Percentiles rank a stretch among this genome's conserved stretches.
Evolutionary conservation across 768 basidiomycete species (phyloP).

Genomic region (Tulasnella sp.): DNA sequence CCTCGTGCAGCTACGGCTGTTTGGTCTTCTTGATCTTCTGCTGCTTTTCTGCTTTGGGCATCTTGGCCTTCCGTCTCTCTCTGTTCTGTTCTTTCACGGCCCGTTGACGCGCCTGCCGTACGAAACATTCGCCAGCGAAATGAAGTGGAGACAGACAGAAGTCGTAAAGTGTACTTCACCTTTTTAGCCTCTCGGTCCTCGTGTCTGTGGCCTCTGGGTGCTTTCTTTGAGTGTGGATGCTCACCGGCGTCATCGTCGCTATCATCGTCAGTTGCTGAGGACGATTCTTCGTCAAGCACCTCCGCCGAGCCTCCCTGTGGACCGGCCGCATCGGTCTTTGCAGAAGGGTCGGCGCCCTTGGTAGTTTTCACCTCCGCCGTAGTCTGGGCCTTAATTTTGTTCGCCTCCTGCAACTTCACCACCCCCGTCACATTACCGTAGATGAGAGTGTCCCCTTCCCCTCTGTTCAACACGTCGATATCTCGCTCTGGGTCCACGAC

Average conservation of each 20-base stretch:
- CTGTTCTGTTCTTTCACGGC: slow-evolving; percentile 73
- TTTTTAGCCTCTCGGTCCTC: slow-evolving; percentile 89
- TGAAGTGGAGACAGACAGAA: slow-evolving; percentile 12
- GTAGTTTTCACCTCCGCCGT: slow-evolving; percentile 1
- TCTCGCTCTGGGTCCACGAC: slow-evolving; percentile 93
- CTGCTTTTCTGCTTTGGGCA: slow-evolving; percentile 94
- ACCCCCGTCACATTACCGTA: slow-evolving; percentile 79
- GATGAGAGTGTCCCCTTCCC: slow-evolving; percentile 62
- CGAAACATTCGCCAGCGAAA: slow-evolving; percentile 16
- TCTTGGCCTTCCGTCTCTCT: slow-evolving; percentile 83
- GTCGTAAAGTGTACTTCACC: slow-evolving; percentile 31
- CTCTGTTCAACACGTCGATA: slow-evolving; percentile 56
- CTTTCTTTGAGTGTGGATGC: slow-evolving; percentile 36
- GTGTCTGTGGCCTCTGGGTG: slow-evolving; percentile 74
- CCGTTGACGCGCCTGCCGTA: slow-evolving; percentile 75
- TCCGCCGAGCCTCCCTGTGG: slow-evolving; percentile 24
- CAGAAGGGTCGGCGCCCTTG: neutral
- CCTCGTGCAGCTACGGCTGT: neutral
- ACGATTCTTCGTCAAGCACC: slow-evolving; percentile 22
- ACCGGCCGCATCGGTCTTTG: neutral
- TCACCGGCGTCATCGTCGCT: slow-evolving; percentile 19
- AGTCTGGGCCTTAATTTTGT: slow-evolving; percentile 29
- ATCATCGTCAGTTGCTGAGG: too few relatives aligned
- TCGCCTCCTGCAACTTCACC: slow-evolving; percentile 19
- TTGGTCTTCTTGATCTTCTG: slow-evolving; percentile 47